Evolutionary conservation across 1,284 basidiomycete species (phyloP), one percentile per base, ranked within the genome.

Genomic region (Mycosarcoma mackinlayi): DNA sequence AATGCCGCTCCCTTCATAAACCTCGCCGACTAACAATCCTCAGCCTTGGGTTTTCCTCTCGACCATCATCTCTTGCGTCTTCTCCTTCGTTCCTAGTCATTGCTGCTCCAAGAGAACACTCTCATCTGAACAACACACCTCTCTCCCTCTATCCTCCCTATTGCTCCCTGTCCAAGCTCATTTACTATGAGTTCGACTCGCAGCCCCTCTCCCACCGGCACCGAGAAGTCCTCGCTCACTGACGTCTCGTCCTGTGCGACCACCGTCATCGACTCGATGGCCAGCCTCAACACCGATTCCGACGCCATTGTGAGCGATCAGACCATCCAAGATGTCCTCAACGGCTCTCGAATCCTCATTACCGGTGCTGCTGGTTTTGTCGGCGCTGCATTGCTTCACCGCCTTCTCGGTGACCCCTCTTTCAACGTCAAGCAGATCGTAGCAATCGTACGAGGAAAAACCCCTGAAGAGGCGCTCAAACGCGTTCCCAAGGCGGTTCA

Each of bases 311-410:
- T 61, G 21, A 31, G 58, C 41, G 48, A 60, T 3, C 44, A 46
- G 21, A 62, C 64, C 11, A 65, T 67, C 18, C 63, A 63, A 41
- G 60, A 63, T 7, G 54, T 58, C 4, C 50, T 72, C 30, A 42
- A 47, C n/a, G 59, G 54, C 39, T 54, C 68, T 7, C 61, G 56
- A 18, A 68, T 72, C 50, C 62, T 72, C 27, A 51, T 72, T 13
- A 72, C 68, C 16, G 68, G 68, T 16, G 68, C 63, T 31, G 68
- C 68, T 33, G 68, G 68, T 28, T 72, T 72, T 38, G 68, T 72
- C n/a, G 68, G 68, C 21, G 64, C 65, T 19, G 68, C 64, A 19
- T 42, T 72, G 23, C 55, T 68, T 35, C 58, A 67, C 39, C 58
- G 68, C n/a, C 33, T 72, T 3, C 56, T 72, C 23, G 30, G 42